phyloP scores from a whole-genome alignment of 192 early-diverging fungal genomes.

The Mortierella alpina region DNA sequence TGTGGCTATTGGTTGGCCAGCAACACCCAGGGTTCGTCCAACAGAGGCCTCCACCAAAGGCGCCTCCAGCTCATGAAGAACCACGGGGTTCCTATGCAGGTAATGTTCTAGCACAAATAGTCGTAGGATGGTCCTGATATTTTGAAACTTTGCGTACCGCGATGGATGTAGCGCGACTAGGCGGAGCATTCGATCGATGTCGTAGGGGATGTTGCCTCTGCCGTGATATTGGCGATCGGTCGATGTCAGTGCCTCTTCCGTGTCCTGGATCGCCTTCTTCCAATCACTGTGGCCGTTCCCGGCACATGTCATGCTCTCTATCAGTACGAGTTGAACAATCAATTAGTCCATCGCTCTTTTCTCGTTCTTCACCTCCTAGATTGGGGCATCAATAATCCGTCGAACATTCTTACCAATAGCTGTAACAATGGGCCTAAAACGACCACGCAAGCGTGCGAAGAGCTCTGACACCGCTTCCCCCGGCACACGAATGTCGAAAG shows the following conservation, averaged over 20 bases:
- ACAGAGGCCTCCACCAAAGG: constrained; percentile 30
- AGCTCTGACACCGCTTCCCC: constrained; percentile 8
- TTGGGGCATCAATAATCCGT: constrained; percentile 1
- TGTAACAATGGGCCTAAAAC: constrained; percentile 27
- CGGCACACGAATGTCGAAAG: constrained; percentile 21
- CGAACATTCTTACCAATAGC: constrained; percentile 26
- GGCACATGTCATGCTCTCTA: constrained; percentile 27
- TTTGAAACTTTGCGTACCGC: constrained; percentile 23
- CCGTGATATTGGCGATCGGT: not conserved
- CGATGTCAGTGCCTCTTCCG: constrained; percentile 6
- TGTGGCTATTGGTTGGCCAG: not conserved
- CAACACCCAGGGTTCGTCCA: constrained; percentile 20
- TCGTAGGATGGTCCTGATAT: constrained; percentile 8
- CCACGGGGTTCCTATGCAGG: constrained; percentile 1
- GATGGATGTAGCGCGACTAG: not conserved
- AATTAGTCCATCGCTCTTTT: constrained; percentile 2
- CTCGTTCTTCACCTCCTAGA: not conserved
- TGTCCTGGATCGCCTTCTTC: constrained; percentile 20
- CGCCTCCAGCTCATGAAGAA: constrained; percentile 8
- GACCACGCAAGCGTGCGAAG: constrained; percentile 22
- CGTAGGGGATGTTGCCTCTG: constrained; percentile 28
- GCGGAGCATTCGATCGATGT: constrained; percentile 16
- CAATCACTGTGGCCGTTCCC: not conserved
- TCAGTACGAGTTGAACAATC: constrained; percentile 1
- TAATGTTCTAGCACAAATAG: constrained; percentile 20